Evolutionary conservation across 805 yeast genomes (phyloP).

Genomic region (Hanseniaspora lachancei): DNA sequence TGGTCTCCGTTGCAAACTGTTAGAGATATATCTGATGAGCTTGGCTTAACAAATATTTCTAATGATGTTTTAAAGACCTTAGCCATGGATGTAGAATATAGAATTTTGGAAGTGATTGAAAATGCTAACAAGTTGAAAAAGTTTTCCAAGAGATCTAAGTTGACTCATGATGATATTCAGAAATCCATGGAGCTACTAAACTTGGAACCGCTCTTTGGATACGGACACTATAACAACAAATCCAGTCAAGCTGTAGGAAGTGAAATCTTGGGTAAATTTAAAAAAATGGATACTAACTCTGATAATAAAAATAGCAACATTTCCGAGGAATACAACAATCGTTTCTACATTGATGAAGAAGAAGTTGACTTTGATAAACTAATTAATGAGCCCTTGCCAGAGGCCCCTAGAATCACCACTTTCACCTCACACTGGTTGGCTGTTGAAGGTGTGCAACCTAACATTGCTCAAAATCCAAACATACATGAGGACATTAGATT

Average conservation of each 20-base stretch:
- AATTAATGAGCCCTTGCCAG: constrained; percentile 87
- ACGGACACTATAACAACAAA: constrained; percentile 31
- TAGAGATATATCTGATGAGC: constrained; percentile 83
- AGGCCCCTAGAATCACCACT: constrained; percentile 82
- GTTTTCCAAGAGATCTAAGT: constrained; percentile 71
- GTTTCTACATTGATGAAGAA: constrained; percentile 82
- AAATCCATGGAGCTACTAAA: constrained; percentile 73
- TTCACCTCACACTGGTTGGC: constrained; percentile 97
- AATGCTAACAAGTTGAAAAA: constrained; percentile 94
- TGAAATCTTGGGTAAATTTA: constrained; percentile 9
- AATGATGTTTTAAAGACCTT: constrained; percentile 89
- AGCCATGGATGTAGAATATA: constrained; percentile 98
- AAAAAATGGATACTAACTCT: not conserved
- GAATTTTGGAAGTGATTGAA: constrained; percentile 88
- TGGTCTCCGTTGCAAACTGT: constrained; percentile 98
- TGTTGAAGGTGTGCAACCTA: constrained; percentile 95
- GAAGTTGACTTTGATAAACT: constrained; percentile 89
- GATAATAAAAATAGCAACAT: constrained; percentile 20
- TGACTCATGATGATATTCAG: constrained; percentile 70
- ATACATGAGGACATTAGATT: constrained; percentile 52
- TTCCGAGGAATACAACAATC: constrained; percentile 29
- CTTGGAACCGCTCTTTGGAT: constrained; percentile 88
- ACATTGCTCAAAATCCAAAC: constrained; percentile 88
- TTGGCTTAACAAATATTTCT: constrained; percentile 64
- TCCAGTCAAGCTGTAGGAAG: constrained; percentile 5